phyloP scores from a whole-genome alignment of 306 rosid genomes.

The Morella rubra region DNA sequence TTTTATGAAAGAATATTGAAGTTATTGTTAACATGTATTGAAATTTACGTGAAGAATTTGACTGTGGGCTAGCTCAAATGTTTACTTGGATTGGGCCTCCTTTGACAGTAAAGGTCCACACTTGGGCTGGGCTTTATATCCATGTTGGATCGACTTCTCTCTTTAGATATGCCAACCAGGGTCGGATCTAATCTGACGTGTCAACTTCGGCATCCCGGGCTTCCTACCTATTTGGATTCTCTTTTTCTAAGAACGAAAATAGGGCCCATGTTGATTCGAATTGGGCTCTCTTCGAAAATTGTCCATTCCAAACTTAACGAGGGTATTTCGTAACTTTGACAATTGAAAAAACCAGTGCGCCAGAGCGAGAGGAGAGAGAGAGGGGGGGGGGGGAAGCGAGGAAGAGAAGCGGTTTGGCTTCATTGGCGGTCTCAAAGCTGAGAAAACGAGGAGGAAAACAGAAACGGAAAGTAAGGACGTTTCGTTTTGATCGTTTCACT shows the following conservation, averaged over 20 bases:
- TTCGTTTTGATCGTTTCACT: neutral
- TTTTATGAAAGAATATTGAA: too few species aligned
- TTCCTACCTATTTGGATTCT: too few species aligned
- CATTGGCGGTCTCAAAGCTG: slow-evolving; percentile 28
- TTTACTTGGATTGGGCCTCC: neutral
- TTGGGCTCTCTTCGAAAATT: neutral
- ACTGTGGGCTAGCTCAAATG: neutral
- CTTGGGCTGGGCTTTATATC: neutral
- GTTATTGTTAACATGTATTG: too few species aligned
- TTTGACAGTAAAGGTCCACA: neutral
- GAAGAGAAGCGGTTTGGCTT: slow-evolving; percentile 11
- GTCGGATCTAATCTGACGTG: too few species aligned
- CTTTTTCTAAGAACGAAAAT: too few species aligned
- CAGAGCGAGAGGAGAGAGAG: slow-evolving; percentile 5
- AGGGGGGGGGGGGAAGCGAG: too few species aligned
- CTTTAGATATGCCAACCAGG: too few species aligned
- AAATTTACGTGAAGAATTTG: slow-evolving; percentile 2
- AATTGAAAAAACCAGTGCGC: neutral
- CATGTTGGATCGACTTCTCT: too few species aligned
- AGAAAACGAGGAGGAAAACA: neutral
- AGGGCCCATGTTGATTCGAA: neutral
- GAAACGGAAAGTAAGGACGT: slow-evolving; percentile 19
- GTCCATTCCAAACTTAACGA: neutral
- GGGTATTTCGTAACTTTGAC: slow-evolving; percentile 25
- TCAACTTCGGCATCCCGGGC: too few species aligned